Evolutionary conservation across 2,329 filamentous ascomycete species (phyloP).

Genomic region (Berkeleyomyces basicola): DNA sequence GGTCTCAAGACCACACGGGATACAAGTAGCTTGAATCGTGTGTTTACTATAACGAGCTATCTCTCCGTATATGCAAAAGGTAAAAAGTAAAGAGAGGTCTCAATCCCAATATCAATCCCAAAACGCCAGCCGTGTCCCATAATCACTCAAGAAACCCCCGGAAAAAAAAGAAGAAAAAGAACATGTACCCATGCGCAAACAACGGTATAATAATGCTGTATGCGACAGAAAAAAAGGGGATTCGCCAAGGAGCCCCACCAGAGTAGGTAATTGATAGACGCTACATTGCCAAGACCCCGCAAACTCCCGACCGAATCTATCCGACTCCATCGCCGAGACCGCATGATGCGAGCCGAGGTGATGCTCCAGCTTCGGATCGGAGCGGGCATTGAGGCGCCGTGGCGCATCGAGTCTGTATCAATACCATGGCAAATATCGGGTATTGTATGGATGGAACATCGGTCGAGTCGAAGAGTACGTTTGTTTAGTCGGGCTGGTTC

Average conservation of each 20-base stretch:
- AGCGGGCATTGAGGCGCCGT: not conserved
- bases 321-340: slow-evolving; percentile 3
- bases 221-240: not conserved
- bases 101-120: not conserved
- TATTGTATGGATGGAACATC: not conserved
- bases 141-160: not conserved
- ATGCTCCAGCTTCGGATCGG: not conserved
- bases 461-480: not conserved
- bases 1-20: not conserved
- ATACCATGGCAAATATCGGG: not conserved
- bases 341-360: not conserved
- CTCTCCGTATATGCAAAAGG: not conserved
- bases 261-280: not conserved
- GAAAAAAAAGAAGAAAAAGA: not conserved
- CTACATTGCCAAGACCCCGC: not conserved
- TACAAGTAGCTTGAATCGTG: not conserved
- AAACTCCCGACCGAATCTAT: not conserved
- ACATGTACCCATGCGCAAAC: not conserved
- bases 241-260: not conserved
- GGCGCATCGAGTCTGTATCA: no score
- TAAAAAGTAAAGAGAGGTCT: not conserved
- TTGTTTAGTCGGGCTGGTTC: not conserved
- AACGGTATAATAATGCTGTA: not conserved
- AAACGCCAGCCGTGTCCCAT: not conserved
- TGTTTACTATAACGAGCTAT: not conserved